phyloP scores from a whole-genome alignment of 129 eudicot genomes.

The Lactuca saligna region DNA sequence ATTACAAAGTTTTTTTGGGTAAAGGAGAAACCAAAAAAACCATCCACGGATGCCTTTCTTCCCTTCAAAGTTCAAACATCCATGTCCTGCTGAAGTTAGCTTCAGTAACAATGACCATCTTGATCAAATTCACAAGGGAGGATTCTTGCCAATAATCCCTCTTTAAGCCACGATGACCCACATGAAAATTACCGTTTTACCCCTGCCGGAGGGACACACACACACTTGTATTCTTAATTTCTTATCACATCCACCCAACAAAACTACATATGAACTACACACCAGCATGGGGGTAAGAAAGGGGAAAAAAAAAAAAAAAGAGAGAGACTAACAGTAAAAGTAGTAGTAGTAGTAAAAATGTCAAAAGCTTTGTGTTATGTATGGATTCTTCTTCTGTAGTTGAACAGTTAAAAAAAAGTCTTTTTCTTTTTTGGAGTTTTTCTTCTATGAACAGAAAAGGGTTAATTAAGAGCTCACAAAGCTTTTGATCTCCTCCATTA shows the following conservation, averaged over 20 bases:
- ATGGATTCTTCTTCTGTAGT: slow-evolving; percentile 40
- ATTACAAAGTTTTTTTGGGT: slow-evolving; percentile 22
- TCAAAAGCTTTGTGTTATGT: slow-evolving; percentile 59
- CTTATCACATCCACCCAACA: slow-evolving; percentile 25
- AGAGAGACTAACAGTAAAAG: slow-evolving; percentile 24
- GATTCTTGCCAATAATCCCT: slow-evolving; percentile 13
- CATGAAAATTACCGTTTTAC: slow-evolving; percentile 22
- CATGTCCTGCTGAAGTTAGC: slow-evolving; percentile 28
- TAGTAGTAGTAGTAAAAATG: slow-evolving; percentile 31
- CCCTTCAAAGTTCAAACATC: slow-evolving; percentile 27
- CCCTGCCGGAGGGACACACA: slow-evolving; percentile 1
- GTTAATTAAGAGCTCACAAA: slow-evolving; percentile 45
- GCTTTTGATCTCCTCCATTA: slow-evolving; percentile 62
- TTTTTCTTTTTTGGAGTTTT: not conserved
- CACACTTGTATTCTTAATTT: not conserved
- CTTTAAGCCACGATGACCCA: not conserved
- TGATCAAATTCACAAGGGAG: slow-evolving; percentile 16
- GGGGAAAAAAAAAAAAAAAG: not conserved
- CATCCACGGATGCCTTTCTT: slow-evolving; percentile 34
- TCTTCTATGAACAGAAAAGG: slow-evolving; percentile 41
- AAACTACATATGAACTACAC: slow-evolving; percentile 47
- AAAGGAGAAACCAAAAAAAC: slow-evolving; percentile 6
- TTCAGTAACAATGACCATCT: slow-evolving; percentile 18
- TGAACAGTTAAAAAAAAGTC: slow-evolving; percentile 20
- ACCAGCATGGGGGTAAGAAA: slow-evolving; percentile 20